Evolutionary conservation across 345 rosid species (phyloP).

Genomic region (Populus simonii): DNA sequence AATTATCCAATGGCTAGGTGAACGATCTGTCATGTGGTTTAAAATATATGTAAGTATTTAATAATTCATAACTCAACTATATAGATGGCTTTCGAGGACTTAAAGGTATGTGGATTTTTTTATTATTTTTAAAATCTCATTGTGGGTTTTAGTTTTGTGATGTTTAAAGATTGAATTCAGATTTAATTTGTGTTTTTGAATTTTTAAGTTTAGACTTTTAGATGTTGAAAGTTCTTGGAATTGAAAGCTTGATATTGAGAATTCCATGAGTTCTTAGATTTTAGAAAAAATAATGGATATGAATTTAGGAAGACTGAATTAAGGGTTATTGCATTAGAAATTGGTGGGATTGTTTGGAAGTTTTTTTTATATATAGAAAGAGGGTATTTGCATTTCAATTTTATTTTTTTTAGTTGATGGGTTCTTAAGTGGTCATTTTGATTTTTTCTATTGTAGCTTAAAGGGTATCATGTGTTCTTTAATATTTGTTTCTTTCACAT

Average conservation of each 20-base stretch:
- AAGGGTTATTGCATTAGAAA: no score
- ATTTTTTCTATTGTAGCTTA: background rate
- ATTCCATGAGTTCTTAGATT: background rate
- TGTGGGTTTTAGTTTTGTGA: constrained; percentile 2
- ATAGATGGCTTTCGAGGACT: constrained; percentile 74
- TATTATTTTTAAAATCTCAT: background rate
- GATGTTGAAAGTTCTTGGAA: no score
- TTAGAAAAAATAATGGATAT: background rate
- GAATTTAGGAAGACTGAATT: no score
- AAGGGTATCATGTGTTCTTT: background rate
- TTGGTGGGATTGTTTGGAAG: no score
- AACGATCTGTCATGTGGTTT: no score
- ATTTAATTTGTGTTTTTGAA: background rate
- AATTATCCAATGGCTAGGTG: no score
- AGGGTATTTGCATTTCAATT: background rate
- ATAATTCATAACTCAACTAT: constrained; percentile 35
- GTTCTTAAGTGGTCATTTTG: background rate
- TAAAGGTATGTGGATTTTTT: constrained; percentile 47
- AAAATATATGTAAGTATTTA: no score
- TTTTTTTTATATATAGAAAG: no score
- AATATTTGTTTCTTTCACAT: background rate
- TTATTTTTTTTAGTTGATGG: background rate
- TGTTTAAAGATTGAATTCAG: background rate
- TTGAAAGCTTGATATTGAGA: no score
- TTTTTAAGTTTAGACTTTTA: background rate